A percentile compares a stretch with the other conserved stretches of the same genome.
Evolutionary conservation across 108 stramenopile genomes (phyloP).

Genomic region (Hondaea fermentalgiana): DNA sequence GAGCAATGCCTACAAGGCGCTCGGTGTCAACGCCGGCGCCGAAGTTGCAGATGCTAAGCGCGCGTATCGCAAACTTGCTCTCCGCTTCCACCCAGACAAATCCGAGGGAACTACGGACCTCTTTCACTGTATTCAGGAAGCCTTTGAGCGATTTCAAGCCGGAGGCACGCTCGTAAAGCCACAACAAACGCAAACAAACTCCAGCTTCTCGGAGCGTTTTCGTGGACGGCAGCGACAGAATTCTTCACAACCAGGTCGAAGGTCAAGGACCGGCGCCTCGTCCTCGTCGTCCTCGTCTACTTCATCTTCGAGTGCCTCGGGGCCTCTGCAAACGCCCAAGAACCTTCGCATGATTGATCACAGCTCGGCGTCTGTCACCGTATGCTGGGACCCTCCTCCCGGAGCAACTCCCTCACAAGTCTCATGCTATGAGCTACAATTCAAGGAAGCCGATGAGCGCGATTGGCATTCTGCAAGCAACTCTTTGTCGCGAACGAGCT

Average conservation of each 20-base stretch:
- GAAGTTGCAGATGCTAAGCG: constrained; percentile 70
- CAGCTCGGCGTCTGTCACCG: not conserved
- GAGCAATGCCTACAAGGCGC: constrained; percentile 52
- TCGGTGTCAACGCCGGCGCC: constrained; percentile 52
- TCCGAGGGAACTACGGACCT: constrained; percentile 45
- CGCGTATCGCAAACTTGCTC: constrained; percentile 73
- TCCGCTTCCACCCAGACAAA: constrained; percentile 84
- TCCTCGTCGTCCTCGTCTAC: not conserved
- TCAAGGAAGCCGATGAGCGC: not conserved
- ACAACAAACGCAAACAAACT: not conserved
- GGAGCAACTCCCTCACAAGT: not conserved
- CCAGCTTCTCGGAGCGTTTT: not conserved
- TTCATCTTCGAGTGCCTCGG: not conserved
- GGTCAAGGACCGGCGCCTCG: not conserved
- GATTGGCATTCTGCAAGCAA: constrained; percentile 2
- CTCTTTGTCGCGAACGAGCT: not conserved
- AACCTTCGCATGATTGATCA: constrained; percentile 1
- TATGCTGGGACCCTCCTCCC: not conserved
- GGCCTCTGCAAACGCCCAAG: not conserved
- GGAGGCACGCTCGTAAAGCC: not conserved
- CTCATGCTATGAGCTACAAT: not conserved
- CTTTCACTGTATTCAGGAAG: not conserved
- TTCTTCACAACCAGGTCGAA: not conserved
- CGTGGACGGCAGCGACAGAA: not conserved
- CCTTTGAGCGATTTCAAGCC: not conserved